Conservation (phyloP, 495 filamentous ascomycete genomes). For the Trichoderma reesei region DNA sequence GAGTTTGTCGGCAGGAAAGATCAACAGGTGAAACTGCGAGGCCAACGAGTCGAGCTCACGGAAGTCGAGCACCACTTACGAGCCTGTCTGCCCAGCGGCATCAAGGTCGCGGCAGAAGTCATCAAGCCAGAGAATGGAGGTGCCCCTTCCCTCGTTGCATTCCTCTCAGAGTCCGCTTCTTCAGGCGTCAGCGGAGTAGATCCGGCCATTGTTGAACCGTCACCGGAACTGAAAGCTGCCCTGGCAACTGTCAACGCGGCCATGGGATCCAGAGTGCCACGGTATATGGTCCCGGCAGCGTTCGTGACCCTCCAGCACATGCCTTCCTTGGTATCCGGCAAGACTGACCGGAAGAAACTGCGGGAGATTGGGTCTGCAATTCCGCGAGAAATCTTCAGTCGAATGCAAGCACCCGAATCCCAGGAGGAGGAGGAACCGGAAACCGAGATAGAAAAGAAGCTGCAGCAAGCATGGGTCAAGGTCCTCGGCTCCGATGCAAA, state of each 20-base stretch:
- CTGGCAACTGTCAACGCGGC: constrained; percentile 20
- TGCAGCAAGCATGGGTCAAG: constrained; percentile 22
- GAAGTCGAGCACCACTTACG: constrained; percentile 53
- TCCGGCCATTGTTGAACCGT: constrained; percentile 19
- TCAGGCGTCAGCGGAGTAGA: constrained; percentile 15
- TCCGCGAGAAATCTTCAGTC: constrained; percentile 24
- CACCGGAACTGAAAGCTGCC: constrained; percentile 20
- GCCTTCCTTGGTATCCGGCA: constrained; percentile 47
- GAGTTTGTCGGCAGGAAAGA: constrained; percentile 54
- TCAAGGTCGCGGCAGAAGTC: constrained; percentile 32
- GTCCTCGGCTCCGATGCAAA: constrained; percentile 21
- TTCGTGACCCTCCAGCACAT: constrained; percentile 49
- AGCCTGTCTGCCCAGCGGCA: constrained; percentile 24
- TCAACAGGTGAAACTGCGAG: constrained; percentile 56
- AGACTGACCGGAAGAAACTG: constrained; percentile 53
- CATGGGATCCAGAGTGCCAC: constrained; percentile 31
- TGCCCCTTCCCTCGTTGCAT: constrained; percentile 32
- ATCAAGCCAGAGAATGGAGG: constrained; percentile 28
- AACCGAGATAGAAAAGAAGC: constrained; percentile 22
- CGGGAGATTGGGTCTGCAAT: constrained; percentile 26
- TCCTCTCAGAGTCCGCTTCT: constrained; percentile 24
- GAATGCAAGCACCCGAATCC: constrained; percentile 12
- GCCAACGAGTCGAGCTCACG: constrained; percentile 54
- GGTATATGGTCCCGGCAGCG: constrained; percentile 53
- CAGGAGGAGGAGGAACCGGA: constrained; percentile 19